These are phyloP conservation scores for Ascocoryne sarcoides DNA, from an alignment of 2,329 filamentous ascomycete species.

Conservation along the genomic window DNA sequence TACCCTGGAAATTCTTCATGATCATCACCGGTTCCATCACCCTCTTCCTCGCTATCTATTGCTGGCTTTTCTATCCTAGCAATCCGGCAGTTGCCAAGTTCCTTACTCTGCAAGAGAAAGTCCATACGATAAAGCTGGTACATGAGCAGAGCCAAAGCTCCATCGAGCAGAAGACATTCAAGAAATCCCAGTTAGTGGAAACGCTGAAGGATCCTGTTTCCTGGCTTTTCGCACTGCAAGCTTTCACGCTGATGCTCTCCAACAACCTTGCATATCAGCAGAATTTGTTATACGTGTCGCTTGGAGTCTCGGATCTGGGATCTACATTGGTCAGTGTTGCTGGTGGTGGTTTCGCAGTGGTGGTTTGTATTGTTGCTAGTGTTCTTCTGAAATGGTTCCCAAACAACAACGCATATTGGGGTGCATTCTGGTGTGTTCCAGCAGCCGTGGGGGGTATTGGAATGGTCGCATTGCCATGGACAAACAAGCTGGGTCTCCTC, in stretches of 20 bases:
- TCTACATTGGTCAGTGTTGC: conserved; percentile 34
- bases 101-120: conserved; percentile 32
- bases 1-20: conserved; percentile 34
- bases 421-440: conserved; percentile 27
- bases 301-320: conserved; percentile 31
- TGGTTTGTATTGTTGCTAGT: conserved; percentile 28
- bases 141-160: conserved; percentile 45
- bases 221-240: conserved; percentile 30
- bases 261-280: conserved; percentile 35
- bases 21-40: conserved; percentile 32
- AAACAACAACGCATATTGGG: conserved; percentile 24
- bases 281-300: conserved; percentile 29
- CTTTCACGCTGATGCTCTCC: conserved; percentile 40
- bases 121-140: conserved; percentile 40
- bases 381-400: conserved; percentile 1
- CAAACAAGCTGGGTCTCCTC: conserved; percentile 25
- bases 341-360: conserved; percentile 31
- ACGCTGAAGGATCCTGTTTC: conserved; percentile 27
- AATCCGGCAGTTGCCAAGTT: conserved; percentile 37
- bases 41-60: no score
- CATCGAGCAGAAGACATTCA: conserved; percentile 41
- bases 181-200: conserved; percentile 39
- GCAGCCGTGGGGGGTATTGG: conserved; percentile 26
- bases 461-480: conserved; percentile 28
- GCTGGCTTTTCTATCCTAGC: conserved; percentile 37